Base-by-base conservation (phyloP, 805 yeast genomes). In the Candida corydali region DNA sequence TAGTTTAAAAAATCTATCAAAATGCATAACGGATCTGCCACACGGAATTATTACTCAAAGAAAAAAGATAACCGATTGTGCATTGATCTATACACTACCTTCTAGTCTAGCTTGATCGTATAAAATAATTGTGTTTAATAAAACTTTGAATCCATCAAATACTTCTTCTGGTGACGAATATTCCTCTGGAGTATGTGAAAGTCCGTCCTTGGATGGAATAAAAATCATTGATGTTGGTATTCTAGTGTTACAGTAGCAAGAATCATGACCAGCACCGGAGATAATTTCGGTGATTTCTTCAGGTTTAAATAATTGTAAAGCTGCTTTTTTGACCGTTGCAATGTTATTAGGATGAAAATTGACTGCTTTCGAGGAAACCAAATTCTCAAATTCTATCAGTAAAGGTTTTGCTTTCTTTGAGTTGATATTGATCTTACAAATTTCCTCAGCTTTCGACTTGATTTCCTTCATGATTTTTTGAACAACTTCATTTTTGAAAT, bases 261-360 rank as follows among this genome's bases (percentile, higher is more conserved):
- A 77, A 50, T 82, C 89, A 46, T 82, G 89, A 8, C 85, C 86
- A 4, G 88, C 86, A 19, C 89, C 87, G 45, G 82, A 75, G 31
- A 71, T 69, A 36, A 80, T 77, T 26, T 62, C 68, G 27, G 66
- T 58, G 8, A 64, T 60, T 26, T 65, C 52, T 2, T 62, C 69
- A 17, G 59, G 56, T 1, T 79, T 78, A 39, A 69, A 74, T 24
- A 74, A 50, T 17, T 68, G 75, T 14, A 50, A 42, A 1, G 86
- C 80, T 14, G 82, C 64, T 16, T 70, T 65, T 28, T 63, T 58
- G 14, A 81, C 80, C 44, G 80, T 69, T 2, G 60, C 52, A 35
- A 76, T 62, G 47, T 81, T 73, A 2, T 61, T 57, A n/a, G 67
- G 52, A 46, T 78, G 63, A 57, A 81, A 82, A 28, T 70, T 64